Percentiles rank a stretch among this genome's conserved stretches.
Conservation (phyloP, 352 stramenopile species). For the Blastocystis sp. region DNA sequence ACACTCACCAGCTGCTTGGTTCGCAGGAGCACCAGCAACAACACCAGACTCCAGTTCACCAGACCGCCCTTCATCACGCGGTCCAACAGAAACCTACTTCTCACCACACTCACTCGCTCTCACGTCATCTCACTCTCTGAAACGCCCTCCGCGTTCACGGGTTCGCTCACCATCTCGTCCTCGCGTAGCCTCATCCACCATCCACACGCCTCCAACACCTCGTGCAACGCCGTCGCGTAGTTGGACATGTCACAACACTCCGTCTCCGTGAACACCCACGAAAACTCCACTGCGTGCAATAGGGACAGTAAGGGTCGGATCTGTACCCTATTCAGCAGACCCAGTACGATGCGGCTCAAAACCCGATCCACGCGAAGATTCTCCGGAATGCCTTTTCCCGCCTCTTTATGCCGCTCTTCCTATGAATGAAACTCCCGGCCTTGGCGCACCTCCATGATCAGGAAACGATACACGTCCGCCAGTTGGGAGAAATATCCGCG, state of each 20-base stretch:
- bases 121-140: slow-evolving; percentile 50
- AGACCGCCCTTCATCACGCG: background rate
- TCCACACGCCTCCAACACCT: slow-evolving; percentile 6
- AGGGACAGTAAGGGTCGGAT: background rate
- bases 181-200: slow-evolving; percentile 28
- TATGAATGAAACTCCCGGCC: background rate
- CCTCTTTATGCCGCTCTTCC: slow-evolving; percentile 46
- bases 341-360: background rate
- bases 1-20: slow-evolving; percentile 57
- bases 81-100: slow-evolving; percentile 3
- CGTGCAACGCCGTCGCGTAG: slow-evolving; percentile 25
- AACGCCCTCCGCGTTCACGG: background rate
- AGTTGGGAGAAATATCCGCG: slow-evolving; percentile 7
- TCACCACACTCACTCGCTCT: background rate
- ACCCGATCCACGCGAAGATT: background rate
- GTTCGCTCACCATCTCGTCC: slow-evolving; percentile 38
- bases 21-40: slow-evolving; percentile 54
- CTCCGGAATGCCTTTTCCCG: background rate
- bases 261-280: background rate
- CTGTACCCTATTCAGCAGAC: slow-evolving; percentile 40
- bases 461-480: slow-evolving; percentile 44
- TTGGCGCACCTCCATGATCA: slow-evolving; percentile 30
- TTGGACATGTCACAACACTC: background rate
- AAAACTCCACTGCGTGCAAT: slow-evolving; percentile 36
- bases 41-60: slow-evolving; percentile 50